These are phyloP conservation scores for Penicillium oxalicum DNA, from an alignment of 2,329 filamentous ascomycete species.

Conservation along the genomic window DNA sequence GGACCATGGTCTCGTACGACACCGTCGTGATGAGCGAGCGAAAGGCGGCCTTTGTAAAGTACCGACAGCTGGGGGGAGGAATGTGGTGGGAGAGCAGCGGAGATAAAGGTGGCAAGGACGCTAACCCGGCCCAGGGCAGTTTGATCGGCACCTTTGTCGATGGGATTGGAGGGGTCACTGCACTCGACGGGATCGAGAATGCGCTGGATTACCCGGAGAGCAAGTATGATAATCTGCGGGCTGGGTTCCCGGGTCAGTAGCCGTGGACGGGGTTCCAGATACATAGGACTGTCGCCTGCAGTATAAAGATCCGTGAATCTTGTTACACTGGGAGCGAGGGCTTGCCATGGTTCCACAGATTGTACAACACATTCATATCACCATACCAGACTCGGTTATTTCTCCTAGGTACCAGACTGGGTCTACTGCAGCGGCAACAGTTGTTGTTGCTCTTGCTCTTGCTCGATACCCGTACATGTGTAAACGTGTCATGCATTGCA, in stretches of 20 bases:
- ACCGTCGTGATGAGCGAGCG: constrained; percentile 53
- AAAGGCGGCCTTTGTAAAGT: constrained; percentile 67
- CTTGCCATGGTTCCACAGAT: too few species aligned
- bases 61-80: constrained; percentile 66
- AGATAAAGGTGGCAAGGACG: constrained; percentile 56
- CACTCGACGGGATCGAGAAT: constrained; percentile 33
- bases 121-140: constrained; percentile 45
- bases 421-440: too few species aligned
- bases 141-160: constrained; percentile 56
- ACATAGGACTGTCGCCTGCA: too few species aligned
- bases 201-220: constrained; percentile 36
- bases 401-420: too few species aligned
- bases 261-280: too few species aligned
- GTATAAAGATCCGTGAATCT: too few species aligned
- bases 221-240: constrained; percentile 36
- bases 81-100: constrained; percentile 96
- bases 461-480: too few species aligned
- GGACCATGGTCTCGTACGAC: constrained; percentile 70
- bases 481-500: too few species aligned
- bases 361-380: too few species aligned
- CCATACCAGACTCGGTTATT: too few species aligned
- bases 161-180: constrained; percentile 26
- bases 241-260: constrained; percentile 21
- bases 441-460: too few species aligned
- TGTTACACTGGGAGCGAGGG: too few species aligned